Conservation (phyloP, 768 basidiomycete species). For the Mycena venus region DNA sequence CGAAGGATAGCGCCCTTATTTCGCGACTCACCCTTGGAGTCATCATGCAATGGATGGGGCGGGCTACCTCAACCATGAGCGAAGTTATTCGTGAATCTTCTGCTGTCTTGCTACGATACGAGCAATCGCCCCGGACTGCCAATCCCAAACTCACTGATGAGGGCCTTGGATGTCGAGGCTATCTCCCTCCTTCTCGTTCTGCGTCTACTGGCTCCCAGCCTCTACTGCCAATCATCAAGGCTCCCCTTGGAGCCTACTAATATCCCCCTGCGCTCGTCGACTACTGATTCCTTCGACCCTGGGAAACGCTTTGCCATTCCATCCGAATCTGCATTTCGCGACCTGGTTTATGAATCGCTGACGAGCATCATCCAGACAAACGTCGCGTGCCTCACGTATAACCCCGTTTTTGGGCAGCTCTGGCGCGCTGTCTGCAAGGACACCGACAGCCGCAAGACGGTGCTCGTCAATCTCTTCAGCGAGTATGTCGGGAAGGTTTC, state of each 20-base stretch:
- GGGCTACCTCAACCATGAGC: constrained; percentile 24
- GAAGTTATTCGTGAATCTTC: constrained; percentile 13
- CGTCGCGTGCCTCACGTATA: constrained; percentile 43
- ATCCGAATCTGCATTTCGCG: constrained; percentile 34
- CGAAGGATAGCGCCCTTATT: constrained; percentile 29
- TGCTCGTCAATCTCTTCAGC: constrained; percentile 40
- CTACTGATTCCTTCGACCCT: constrained; percentile 30
- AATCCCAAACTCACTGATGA: constrained; percentile 32
- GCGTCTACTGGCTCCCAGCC: not conserved
- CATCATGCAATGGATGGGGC: constrained; percentile 44
- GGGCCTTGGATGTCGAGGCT: constrained; percentile 30
- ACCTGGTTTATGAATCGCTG: constrained; percentile 37
- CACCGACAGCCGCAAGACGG: constrained; percentile 27
- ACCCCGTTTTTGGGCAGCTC: constrained; percentile 44
- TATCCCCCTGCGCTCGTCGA: constrained; percentile 24
- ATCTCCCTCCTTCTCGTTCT: constrained; percentile 32
- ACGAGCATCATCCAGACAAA: constrained; percentile 40
- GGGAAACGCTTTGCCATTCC: constrained; percentile 37
- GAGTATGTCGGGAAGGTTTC: constrained; percentile 35
- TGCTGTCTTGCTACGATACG: constrained; percentile 28
- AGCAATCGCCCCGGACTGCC: constrained; percentile 28
- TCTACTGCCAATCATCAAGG: constrained; percentile 13
- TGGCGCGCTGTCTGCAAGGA: constrained; percentile 46
- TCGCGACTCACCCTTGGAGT: constrained; percentile 41
- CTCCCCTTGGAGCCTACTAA: constrained; percentile 12